These are phyloP conservation scores for Pelargonium australe DNA, from an alignment of 441 rosid genomes.

Conservation along the genomic window DNA sequence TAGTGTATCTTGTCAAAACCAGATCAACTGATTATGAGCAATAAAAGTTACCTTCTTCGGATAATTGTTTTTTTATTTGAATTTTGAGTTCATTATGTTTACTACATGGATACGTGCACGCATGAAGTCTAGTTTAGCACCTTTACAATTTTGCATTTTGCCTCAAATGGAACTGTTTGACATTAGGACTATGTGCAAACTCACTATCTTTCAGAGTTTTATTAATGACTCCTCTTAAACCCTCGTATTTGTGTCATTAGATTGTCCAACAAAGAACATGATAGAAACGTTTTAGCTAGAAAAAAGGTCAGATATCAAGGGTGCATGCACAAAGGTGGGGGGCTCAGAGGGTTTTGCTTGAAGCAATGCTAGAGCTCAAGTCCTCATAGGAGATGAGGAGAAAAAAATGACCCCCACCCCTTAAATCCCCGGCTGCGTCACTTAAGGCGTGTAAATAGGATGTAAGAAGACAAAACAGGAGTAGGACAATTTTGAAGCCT, in stretches of 20 bases:
- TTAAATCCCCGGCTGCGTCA: background rate
- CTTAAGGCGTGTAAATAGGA: background rate
- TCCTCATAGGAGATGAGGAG: too few species aligned
- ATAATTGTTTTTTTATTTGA: background rate
- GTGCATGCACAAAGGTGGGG: background rate
- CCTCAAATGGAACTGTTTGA: too few species aligned
- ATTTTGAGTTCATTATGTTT: too few species aligned
- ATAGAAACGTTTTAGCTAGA: background rate
- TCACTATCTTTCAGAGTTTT: background rate
- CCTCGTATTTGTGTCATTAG: background rate
- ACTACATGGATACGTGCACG: too few species aligned
- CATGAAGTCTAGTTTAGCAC: too few species aligned
- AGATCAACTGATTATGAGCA: too few species aligned
- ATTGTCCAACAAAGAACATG: background rate
- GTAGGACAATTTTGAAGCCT: conserved; percentile 13
- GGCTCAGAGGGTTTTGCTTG: background rate
- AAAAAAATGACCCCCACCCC: background rate
- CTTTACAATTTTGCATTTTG: too few species aligned
- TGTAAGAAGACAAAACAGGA: conserved; percentile 13
- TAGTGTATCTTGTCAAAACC: too few species aligned
- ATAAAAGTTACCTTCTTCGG: background rate
- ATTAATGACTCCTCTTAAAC: background rate
- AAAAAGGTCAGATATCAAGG: background rate
- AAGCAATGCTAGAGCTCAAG: background rate
- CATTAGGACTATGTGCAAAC: background rate